Evolutionary conservation across 257 asterid genomes (phyloP).

Genomic region (Euphrasia confusa): DNA sequence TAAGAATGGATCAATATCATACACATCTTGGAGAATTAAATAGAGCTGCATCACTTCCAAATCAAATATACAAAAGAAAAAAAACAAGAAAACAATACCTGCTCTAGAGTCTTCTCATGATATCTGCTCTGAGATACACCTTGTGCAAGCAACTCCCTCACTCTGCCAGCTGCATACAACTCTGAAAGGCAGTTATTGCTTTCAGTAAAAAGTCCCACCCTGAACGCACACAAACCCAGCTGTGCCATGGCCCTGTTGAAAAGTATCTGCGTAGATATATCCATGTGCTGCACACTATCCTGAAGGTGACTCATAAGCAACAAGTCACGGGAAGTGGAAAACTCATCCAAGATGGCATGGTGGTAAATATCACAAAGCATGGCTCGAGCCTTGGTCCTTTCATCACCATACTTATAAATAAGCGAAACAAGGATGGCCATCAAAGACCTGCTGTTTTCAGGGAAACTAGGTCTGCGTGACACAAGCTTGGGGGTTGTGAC

Average conservation of each 20-base stretch:
- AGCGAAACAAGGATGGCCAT: conserved; percentile 79
- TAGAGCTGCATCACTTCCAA: too few species aligned
- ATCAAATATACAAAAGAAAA: too few species aligned
- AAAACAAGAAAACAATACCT: conserved; percentile 44
- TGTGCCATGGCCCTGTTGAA: conserved; percentile 96
- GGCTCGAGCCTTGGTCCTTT: conserved; percentile 94
- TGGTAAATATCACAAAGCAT: conserved; percentile 98
- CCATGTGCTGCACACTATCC: conserved; percentile 94
- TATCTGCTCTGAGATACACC: conserved; percentile 91
- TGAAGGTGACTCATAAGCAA: conserved; percentile 97
- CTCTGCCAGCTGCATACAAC: conserved; percentile 92
- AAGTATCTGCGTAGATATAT: conserved; percentile 85
- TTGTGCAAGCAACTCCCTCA: conserved; percentile 91
- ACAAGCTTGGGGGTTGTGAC: conserved; percentile 72
- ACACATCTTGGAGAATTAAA: too few species aligned
- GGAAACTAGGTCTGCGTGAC: conserved; percentile 76
- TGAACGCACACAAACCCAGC: conserved; percentile 86
- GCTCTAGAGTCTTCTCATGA: conserved; percentile 96
- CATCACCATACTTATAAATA: conserved; percentile 82
- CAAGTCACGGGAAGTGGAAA: conserved; percentile 80
- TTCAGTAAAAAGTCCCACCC: conserved; percentile 75
- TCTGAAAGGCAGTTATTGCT: conserved; percentile 81
- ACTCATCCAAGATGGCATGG: conserved; percentile 80
- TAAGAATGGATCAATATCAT: too few species aligned
- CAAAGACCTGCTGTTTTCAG: conserved; percentile 73